Percentiles rank a stretch among this genome's conserved stretches.
These are phyloP conservation scores for Apiospora koreana DNA, from an alignment of 2,329 filamentous ascomycete species.

Conservation along the genomic window DNA sequence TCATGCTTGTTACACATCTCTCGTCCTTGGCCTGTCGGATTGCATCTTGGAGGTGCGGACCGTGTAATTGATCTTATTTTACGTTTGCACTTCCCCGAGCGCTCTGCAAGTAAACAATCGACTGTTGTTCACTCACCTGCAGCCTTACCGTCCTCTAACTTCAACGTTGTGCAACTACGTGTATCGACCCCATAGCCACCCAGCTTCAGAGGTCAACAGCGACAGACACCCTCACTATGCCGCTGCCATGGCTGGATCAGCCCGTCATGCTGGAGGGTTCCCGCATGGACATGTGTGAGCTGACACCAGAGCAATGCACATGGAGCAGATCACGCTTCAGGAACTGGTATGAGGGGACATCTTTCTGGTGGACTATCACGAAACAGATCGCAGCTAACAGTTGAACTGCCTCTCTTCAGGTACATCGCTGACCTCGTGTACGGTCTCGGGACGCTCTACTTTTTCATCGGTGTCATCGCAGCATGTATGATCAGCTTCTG, in stretches of 20 bases:
- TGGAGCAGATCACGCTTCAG: conserved; percentile 48
- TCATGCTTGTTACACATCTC: not conserved
- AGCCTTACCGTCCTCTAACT: not conserved
- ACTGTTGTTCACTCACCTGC: not conserved
- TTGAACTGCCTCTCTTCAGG: conserved; percentile 32
- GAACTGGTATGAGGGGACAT: conserved; percentile 42
- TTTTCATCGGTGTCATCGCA: conserved; percentile 50
- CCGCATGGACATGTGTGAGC: conserved; percentile 33
- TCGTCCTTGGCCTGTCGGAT: not conserved
- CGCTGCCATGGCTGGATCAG: conserved; percentile 38
- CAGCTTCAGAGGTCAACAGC: not conserved
- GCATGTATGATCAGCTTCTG: conserved; percentile 46
- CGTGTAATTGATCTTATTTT: not conserved
- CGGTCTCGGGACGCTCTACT: conserved; percentile 52
- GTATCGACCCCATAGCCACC: not conserved
- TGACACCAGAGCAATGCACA: conserved; percentile 45
- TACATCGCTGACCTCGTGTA: conserved; percentile 57
- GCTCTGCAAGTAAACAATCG: not conserved
- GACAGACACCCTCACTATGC: not conserved
- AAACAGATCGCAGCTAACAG: not conserved
- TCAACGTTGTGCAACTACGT: not conserved
- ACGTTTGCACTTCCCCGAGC: not conserved
- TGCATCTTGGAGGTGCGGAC: not conserved
- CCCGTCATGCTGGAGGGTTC: conserved; percentile 42
- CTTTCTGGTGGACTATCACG: not conserved